Conservation (phyloP, 2,329 filamentous ascomycete species). For the Scolecobasidium constrictum region DNA sequence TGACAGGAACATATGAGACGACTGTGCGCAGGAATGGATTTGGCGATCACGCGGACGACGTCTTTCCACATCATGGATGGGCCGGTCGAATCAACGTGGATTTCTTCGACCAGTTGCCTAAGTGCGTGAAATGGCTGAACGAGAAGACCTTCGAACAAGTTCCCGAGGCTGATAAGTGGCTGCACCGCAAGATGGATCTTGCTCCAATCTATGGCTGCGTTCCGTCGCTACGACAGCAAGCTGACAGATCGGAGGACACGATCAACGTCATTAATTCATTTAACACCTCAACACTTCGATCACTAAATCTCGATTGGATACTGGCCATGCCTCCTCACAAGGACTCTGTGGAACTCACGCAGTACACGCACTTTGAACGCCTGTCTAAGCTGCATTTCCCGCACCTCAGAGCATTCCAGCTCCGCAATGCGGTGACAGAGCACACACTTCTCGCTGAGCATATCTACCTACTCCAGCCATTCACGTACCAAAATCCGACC, state of each 20-base stretch:
- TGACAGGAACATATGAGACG: no score
- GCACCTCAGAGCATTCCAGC: constrained; percentile 32
- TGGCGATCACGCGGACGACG: no score
- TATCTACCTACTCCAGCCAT: constrained; percentile 23
- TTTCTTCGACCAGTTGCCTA: not conserved
- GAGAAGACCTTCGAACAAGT: constrained; percentile 7
- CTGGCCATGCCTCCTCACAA: constrained; percentile 11
- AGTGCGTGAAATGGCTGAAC: constrained; percentile 1
- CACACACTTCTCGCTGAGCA: constrained; percentile 24
- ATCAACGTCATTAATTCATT: constrained; percentile 12
- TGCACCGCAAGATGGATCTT: constrained; percentile 8
- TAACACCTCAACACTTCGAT: constrained; percentile 18
- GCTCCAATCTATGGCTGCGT: constrained; percentile 9
- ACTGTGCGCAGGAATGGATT: no score
- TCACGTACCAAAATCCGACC: constrained; percentile 8
- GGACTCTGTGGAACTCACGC: constrained; percentile 6
- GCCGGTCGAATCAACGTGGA: no score
- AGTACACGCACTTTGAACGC: constrained; percentile 13
- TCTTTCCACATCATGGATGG: no score
- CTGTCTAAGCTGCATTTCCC: constrained; percentile 30
- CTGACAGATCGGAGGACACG: not conserved
- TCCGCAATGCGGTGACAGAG: constrained; percentile 31
- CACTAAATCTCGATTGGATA: constrained; percentile 26
- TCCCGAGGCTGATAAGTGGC: not conserved
- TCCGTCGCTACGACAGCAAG: constrained; percentile 11